Evolutionary conservation across 1,284 basidiomycete species (phyloP).

Genomic region (Exobasidium rhododendri): DNA sequence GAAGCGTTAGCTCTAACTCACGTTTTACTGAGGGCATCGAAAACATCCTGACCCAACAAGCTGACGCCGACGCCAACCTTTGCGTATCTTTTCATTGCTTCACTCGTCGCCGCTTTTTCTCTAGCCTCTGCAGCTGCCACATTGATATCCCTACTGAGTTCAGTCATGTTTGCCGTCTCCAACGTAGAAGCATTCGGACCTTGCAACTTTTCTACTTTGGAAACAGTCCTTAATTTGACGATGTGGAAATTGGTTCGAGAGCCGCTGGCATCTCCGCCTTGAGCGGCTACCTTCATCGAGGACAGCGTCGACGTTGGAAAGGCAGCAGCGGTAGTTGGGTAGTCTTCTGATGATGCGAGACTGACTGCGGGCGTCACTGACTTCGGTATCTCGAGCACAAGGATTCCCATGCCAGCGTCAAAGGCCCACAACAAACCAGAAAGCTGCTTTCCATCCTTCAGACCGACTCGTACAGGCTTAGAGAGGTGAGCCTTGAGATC

Average conservation of each 20-base stretch:
- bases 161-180: background rate
- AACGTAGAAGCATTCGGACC: background rate
- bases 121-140: conserved; percentile 16
- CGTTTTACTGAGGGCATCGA: conserved; percentile 52
- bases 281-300: conserved; percentile 10
- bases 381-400: conserved; percentile 41
- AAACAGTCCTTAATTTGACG: conserved; percentile 40
- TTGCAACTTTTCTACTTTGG: conserved; percentile 28
- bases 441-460: background rate
- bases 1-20: no score
- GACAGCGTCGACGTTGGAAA: conserved; percentile 3
- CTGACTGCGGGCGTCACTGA: background rate
- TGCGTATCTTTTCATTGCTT: conserved; percentile 17
- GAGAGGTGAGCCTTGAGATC: background rate
- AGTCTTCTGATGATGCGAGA: background rate
- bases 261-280: conserved; percentile 7
- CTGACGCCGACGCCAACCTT: conserved; percentile 21
- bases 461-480: background rate
- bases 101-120: conserved; percentile 31
- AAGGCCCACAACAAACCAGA: conserved; percentile 47
- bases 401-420: conserved; percentile 36
- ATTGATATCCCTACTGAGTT: conserved; percentile 14
- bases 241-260: conserved; percentile 39
- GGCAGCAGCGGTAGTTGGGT: conserved; percentile 14
- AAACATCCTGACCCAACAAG: conserved; percentile 33